Evolutionary conservation across 345 rosid genomes (phyloP), one percentile per base, ranked within the genome.

Genomic region (Hypericum androsaemum): DNA sequence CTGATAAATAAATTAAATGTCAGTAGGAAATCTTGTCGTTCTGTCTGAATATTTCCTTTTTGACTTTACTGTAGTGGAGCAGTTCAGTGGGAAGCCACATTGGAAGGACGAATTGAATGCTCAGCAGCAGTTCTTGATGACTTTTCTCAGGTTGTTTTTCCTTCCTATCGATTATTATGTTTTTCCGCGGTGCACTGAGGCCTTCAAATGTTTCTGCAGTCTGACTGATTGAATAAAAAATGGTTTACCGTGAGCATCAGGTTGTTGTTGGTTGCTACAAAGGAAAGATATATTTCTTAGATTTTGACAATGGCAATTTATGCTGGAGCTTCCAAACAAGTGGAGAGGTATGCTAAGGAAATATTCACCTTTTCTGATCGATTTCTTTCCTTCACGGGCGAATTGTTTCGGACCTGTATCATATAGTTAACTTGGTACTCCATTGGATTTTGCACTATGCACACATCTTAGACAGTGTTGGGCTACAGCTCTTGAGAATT

Each of bases 191-290:
- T 53, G 28, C 44, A 14, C 38, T 43, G 46, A 43, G 50, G 46
- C 54, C 56, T 39, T 56, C n/a, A 50, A 58, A 28, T 12, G 60
- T 49, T 46, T 37, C 22, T 17, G 53, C 41, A 22, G 32, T 22
- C 32, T 22, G 1, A 22, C 32, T 22, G 32, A 22, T 22, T 22
- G 32, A 22, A 22, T 22, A 22, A 22, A 22, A 22, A 22, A 22
- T 22, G 32, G 32, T 22, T 22, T 22, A 22, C 32, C 32, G 4
- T 22, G 32, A 22, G 32, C 32, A 36, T 56, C 71, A 84, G 98
- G 86, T 90, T 47, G 94, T 84, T 14, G 80, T 90, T 64, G 98
- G 98, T 66, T 88, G 96, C 81, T 88, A 92, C 57, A 64, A 63
- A 58, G 95, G 96, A 58, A 79, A 81, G 50, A 64, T 92, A 56